Conservation (phyloP, 1,284 basidiomycete species). For the Naganishia sp. region DNA sequence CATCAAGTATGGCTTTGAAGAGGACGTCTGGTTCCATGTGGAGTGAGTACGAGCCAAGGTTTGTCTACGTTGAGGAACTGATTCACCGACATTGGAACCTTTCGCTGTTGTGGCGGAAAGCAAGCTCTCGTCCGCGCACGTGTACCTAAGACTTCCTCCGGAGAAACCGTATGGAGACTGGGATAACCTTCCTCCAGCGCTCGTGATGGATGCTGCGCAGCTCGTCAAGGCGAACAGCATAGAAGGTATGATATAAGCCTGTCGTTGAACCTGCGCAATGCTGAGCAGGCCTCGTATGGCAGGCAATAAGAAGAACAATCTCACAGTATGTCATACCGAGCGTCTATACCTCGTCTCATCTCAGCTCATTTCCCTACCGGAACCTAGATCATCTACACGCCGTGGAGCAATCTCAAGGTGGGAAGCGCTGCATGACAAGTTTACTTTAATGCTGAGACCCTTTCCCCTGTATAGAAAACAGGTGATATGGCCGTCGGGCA, state of each 20-base stretch:
- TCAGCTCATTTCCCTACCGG: neutral
- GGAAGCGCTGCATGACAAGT: conserved; percentile 26
- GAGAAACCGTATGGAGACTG: conserved; percentile 66
- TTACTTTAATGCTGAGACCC: neutral
- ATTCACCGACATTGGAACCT: conserved; percentile 64
- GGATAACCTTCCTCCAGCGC: conserved; percentile 78
- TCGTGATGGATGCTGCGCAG: conserved; percentile 86
- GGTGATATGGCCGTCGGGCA: conserved; percentile 95
- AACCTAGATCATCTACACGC: conserved; percentile 80
- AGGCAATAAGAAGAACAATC: conserved; percentile 95
- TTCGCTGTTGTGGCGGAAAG: conserved; percentile 65
- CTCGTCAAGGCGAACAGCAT: conserved; percentile 98
- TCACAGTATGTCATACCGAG: conserved; percentile 58
- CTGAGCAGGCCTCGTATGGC: conserved; percentile 11
- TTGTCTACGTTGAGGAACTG: neutral
- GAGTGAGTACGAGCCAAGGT: conserved; percentile 50
- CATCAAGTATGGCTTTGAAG: conserved; percentile 76
- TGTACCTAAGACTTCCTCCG: conserved; percentile 83
- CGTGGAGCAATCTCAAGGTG: conserved; percentile 83
- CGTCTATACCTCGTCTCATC: neutral
- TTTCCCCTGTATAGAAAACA: conserved; percentile 67
- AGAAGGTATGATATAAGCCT: conserved; percentile 64
- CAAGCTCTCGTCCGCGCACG: conserved; percentile 90
- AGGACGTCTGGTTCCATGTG: conserved; percentile 56
- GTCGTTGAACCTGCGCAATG: neutral